phyloP scores from a whole-genome alignment of 352 stramenopile species.

The Globisporangium echinulatum region DNA sequence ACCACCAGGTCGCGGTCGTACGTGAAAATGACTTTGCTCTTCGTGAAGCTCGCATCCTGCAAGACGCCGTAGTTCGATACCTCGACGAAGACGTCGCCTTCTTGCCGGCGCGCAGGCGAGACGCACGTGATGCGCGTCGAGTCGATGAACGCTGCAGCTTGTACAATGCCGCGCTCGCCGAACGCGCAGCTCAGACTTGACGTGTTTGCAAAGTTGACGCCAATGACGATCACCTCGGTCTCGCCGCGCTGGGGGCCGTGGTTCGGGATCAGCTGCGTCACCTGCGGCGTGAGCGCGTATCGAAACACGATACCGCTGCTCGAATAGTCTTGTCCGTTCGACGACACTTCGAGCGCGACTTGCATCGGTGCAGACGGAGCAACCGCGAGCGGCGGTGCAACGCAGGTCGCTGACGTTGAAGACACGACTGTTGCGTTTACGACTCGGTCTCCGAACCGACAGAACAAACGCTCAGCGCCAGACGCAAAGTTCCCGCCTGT shows the following conservation, averaged over 20 bases:
- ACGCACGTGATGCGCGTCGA: conserved; percentile 63
- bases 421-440: conserved; percentile 68
- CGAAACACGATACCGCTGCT: conserved; percentile 45
- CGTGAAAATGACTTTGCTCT: conserved; percentile 47
- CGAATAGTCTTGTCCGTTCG: conserved; percentile 79
- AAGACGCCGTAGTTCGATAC: conserved; percentile 62
- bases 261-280: conserved; percentile 49
- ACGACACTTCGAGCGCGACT: conserved; percentile 85
- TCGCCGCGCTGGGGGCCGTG: conserved; percentile 75
- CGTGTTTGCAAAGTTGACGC: conserved; percentile 70
- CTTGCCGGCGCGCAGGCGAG: conserved; percentile 30
- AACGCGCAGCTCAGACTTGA: conserved; percentile 68
- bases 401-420: conserved; percentile 48
- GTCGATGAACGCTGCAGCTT: conserved; percentile 53
- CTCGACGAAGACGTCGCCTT: conserved; percentile 46
- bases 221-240: conserved; percentile 75
- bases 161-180: conserved; percentile 28
- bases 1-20: conserved; percentile 77
- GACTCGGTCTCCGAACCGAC: conserved; percentile 83
- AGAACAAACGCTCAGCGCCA: conserved; percentile 44
- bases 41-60: conserved; percentile 29
- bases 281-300: conserved; percentile 59
- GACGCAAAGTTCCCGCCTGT: conserved; percentile 52
- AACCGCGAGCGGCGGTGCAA: conserved; percentile 37
- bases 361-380: conserved; percentile 3